A percentile compares a stretch with the other conserved stretches of the same genome.
Conservation (phyloP, 495 filamentous ascomycete genomes). For the Astrothelium macrocarpum region DNA sequence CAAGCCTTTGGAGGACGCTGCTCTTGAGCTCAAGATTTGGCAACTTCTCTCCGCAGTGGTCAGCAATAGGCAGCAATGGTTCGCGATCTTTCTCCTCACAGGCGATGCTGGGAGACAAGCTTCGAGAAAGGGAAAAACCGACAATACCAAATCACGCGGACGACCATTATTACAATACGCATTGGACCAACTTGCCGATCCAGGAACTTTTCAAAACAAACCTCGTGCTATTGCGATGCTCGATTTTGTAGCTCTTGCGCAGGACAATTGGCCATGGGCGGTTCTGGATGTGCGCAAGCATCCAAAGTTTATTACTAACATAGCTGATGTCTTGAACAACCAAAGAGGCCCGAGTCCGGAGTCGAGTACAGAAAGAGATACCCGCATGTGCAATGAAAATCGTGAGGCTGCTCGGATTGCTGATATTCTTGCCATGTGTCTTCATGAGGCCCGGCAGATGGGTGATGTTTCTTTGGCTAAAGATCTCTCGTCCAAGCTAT, state of each 20-base stretch:
- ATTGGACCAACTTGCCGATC: constrained; percentile 58
- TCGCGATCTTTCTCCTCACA: constrained; percentile 84
- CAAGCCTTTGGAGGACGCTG: constrained; percentile 54
- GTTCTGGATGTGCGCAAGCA: constrained; percentile 68
- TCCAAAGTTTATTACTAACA: constrained; percentile 54
- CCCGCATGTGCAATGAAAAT: constrained; percentile 46
- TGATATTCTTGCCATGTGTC: constrained; percentile 82
- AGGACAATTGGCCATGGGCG: constrained; percentile 89
- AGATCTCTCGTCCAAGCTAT: constrained; percentile 59
- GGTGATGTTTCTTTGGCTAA: constrained; percentile 56
- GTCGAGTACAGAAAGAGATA: constrained; percentile 39
- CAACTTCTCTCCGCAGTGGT: constrained; percentile 77
- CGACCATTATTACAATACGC: constrained; percentile 65
- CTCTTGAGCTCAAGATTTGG: constrained; percentile 63
- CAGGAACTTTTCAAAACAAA: constrained; percentile 16
- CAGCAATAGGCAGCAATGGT: constrained; percentile 87
- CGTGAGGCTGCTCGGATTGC: constrained; percentile 72
- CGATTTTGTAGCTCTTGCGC: constrained; percentile 73
- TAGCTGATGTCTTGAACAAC: constrained; percentile 46
- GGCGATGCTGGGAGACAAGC: constrained; percentile 43
- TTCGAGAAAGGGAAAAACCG: constrained; percentile 14
- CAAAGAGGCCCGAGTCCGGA: constrained; percentile 25
- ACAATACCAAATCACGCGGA: constrained; percentile 31
- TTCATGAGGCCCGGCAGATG: constrained; percentile 69
- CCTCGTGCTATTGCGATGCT: constrained; percentile 61